phyloP scores from a whole-genome alignment of 169 alveolate species.

The Cryptosporidium canis region DNA sequence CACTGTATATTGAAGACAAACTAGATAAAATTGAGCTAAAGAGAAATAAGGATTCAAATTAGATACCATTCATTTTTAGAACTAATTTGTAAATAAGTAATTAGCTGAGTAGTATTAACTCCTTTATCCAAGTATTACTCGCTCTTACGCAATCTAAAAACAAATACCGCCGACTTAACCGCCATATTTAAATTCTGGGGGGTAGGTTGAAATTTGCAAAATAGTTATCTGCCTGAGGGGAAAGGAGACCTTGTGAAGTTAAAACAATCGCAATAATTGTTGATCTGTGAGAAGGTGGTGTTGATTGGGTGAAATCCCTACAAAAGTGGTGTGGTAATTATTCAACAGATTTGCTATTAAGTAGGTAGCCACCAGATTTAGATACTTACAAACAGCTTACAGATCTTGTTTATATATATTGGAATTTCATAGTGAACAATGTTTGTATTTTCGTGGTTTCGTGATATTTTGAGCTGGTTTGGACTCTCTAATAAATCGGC shows the following conservation, averaged over 20 bases:
- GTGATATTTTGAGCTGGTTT: conserved; percentile 86
- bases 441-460: conserved; percentile 83
- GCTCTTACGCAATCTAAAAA: conserved; percentile 5
- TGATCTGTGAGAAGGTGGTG: conserved; percentile 59
- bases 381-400: neutral
- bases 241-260: neutral
- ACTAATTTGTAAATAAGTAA: neutral
- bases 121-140: neutral
- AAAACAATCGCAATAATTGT: neutral
- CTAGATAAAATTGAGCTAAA: neutral
- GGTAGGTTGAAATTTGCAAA: neutral
- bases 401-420: conserved; percentile 3
- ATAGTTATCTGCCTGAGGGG: neutral
- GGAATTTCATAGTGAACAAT: conserved; percentile 2
- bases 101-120: neutral
- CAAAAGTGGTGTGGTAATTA: conserved; percentile 3
- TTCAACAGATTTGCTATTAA: neutral
- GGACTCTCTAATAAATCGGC: conserved; percentile 92
- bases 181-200: neutral
- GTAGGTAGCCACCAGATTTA: neutral
- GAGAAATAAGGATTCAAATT: neutral
- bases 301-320: neutral
- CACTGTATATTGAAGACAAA: conserved; percentile 1
- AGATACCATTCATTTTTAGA: neutral
- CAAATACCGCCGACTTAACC: neutral